Evolutionary conservation across 768 basidiomycete species (phyloP), one percentile per base, ranked within the genome.

Genomic region (Pisolithus tinctorius): DNA sequence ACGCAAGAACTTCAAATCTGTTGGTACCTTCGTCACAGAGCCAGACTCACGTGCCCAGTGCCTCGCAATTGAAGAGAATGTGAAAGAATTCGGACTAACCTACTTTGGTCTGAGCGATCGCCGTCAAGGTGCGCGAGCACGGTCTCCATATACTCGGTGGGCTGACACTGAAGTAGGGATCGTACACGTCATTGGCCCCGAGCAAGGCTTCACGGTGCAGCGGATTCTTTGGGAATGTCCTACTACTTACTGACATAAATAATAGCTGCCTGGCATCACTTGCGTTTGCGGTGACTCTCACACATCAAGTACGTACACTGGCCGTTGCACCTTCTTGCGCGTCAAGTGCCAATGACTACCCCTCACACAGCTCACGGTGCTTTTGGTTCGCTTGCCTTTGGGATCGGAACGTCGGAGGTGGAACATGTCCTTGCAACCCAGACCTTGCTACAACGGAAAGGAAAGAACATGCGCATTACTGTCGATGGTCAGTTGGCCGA

Each of bases 361-460:
- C 25, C 11, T 47, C 49, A 43, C 17, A 39, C 40, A 89, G 87
- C 92, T 11, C 92, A 94, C 64, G 92, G 92, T 45, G 92, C 92
- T 2, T 94, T 94, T 63, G 92, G 92, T 45, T 91, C 92, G 44
- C 78, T 94, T 55, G 92, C 92, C 0, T 94, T 93, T 60, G 92
- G 92, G 54, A 93, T 94, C 60, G 92, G 92, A 38, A 94, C 92
- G 11, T 93, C 90, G 46, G 91, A 94, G 64, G 92, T 94, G 60
- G 92, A 94, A 64, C 92, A 94, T 65, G 92, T 93, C 57, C 83
- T 94, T 45, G 92, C 92, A 13, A 94, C 92, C 7, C 92, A 94
- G 68, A 91, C 89, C 45, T 74, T 94, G 20, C 72, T 90, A 55
- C 92, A 94, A 70, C 82, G 78, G 64, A 92, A 93, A 69, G 80